Conservation (phyloP, 1,284 basidiomycete species). For the Ganoderma resinaceum region DNA sequence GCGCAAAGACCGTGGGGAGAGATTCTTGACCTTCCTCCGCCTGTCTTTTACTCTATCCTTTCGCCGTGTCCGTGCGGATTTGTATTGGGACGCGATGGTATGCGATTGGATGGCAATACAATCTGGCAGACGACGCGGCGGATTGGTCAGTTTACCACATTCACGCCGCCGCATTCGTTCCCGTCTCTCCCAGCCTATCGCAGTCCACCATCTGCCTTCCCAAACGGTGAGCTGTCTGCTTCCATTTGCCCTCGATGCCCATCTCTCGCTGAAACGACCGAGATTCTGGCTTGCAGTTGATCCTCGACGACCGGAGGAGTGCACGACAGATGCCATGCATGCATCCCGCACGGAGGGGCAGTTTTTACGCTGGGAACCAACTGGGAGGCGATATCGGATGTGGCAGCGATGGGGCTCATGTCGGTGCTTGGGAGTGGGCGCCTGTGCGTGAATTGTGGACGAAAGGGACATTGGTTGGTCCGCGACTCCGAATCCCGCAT, state of each 20-base stretch:
- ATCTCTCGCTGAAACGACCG: background rate
- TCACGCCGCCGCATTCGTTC: background rate
- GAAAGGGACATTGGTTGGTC: background rate
- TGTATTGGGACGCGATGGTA: background rate
- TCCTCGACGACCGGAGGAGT: constrained; percentile 21
- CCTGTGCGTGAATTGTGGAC: background rate
- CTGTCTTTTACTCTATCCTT: background rate
- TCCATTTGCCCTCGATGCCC: background rate
- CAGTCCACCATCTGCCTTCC: background rate
- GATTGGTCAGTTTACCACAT: constrained; percentile 9
- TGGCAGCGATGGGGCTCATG: background rate
- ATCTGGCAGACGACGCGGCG: constrained; percentile 4
- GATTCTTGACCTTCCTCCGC: background rate
- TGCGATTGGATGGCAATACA: constrained; percentile 9
- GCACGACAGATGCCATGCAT: constrained; percentile 2
- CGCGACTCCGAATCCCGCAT: background rate
- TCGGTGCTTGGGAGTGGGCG: background rate
- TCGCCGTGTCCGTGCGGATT: background rate
- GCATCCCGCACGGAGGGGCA: background rate
- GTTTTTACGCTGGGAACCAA: background rate
- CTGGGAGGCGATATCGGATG: background rate
- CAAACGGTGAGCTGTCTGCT: background rate
- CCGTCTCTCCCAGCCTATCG: constrained; percentile 4
- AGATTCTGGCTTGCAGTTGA: constrained; percentile 4
- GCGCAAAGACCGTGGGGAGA: background rate